phyloP scores from a whole-genome alignment of 106 monocot species.

The Dioscorea alata region DNA sequence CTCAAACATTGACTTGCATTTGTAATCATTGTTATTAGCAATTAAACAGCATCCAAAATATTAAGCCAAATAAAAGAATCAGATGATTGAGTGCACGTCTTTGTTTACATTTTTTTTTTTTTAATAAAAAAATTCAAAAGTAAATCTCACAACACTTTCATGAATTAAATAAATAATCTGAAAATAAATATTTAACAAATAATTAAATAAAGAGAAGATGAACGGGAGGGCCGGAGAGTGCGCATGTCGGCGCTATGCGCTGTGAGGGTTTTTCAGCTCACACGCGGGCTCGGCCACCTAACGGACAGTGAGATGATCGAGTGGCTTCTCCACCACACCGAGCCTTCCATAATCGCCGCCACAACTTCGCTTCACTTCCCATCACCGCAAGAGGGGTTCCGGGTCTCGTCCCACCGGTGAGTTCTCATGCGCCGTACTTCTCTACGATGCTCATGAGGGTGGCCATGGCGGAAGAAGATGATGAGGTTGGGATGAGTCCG shows the following conservation, averaged over 20 bases:
- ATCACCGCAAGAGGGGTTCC: background rate
- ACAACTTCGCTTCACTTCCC: slow-evolving; percentile 2
- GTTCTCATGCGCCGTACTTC: slow-evolving; percentile 23
- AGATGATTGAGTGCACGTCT: no score
- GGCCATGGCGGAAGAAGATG: slow-evolving; percentile 3
- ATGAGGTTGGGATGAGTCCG: background rate
- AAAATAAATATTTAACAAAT: no score
- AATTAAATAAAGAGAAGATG: no score
- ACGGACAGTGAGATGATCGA: slow-evolving; percentile 44
- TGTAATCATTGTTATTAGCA: no score
- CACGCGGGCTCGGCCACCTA: slow-evolving; percentile 34
- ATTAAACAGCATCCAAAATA: no score
- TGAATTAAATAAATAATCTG: no score
- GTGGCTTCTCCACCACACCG: slow-evolving; percentile 49
- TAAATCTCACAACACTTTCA: no score
- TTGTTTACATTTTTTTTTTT: no score
- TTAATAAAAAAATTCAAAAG: no score
- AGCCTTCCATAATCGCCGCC: slow-evolving; percentile 38
- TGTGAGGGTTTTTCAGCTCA: slow-evolving; percentile 39
- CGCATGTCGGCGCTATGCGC: slow-evolving; percentile 32
- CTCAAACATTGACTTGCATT: no score
- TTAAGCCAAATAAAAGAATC: no score
- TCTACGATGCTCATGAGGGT: slow-evolving; percentile 34
- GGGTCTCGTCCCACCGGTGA: slow-evolving; percentile 1
- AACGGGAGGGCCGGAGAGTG: slow-evolving; percentile 32